phyloP scores from a whole-genome alignment of 768 basidiomycete species.

The Xerocomellus intermedius region DNA sequence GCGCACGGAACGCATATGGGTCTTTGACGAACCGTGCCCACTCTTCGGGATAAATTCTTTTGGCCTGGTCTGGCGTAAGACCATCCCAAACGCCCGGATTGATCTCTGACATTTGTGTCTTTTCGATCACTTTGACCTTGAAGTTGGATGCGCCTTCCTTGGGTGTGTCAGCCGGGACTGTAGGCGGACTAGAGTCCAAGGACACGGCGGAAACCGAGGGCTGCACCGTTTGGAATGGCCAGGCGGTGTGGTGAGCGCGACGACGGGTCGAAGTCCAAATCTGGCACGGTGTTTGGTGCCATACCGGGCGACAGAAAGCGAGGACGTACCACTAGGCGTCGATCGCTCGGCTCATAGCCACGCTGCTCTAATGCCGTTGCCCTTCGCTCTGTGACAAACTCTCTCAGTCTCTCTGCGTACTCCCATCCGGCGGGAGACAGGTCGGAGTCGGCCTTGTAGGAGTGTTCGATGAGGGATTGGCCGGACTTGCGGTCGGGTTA shows the following conservation, averaged over 20 bases:
- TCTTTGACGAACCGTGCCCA: slow-evolving; percentile 92
- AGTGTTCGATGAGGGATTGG: slow-evolving; percentile 98
- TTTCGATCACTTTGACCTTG: slow-evolving; percentile 86
- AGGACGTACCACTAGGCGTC: slow-evolving; percentile 61
- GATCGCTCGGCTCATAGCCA: slow-evolving; percentile 58
- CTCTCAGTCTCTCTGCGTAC: slow-evolving; percentile 85
- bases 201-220: slow-evolving; percentile 13
- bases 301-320: background rate
- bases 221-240: slow-evolving; percentile 72
- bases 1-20: slow-evolving; percentile 89
- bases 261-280: slow-evolving; percentile 97
- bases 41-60: slow-evolving; percentile 88
- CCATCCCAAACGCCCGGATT: slow-evolving; percentile 99
- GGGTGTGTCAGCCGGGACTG: background rate
- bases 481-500: slow-evolving; percentile 65
- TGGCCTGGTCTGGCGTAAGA: slow-evolving; percentile 84
- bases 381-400: slow-evolving; percentile 85
- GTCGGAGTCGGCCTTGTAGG: slow-evolving; percentile 97
- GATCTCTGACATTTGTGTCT: slow-evolving; percentile 96
- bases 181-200: slow-evolving; percentile 1
- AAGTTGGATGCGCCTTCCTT: slow-evolving; percentile 31
- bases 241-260: slow-evolving; percentile 91
- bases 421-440: slow-evolving; percentile 95
- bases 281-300: slow-evolving; percentile 38
- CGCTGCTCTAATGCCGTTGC: slow-evolving; percentile 72